phyloP scores from a whole-genome alignment of 257 asterid genomes.

The Forsythia suspensa region DNA sequence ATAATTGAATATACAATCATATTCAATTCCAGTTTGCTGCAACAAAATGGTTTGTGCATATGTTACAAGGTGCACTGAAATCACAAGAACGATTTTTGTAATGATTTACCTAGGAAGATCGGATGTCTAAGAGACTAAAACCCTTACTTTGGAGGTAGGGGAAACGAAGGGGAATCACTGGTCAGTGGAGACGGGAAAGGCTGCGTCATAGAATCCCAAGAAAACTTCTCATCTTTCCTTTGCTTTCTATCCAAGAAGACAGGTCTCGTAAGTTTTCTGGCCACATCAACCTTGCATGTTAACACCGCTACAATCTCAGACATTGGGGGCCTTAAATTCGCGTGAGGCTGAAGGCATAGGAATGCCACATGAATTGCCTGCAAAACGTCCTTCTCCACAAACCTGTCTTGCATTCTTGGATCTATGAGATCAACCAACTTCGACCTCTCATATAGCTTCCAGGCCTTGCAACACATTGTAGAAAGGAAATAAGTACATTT shows the following conservation, averaged over 20 bases:
- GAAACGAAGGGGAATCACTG: conserved; percentile 50
- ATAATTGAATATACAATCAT: too few relatives aligned
- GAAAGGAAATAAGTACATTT: neutral
- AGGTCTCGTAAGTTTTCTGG: conserved; percentile 47
- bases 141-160: conserved; percentile 31
- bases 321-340: conserved; percentile 75
- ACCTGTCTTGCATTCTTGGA: conserved; percentile 45
- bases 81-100: neutral
- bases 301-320: conserved; percentile 76
- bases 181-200: conserved; percentile 58
- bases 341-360: conserved; percentile 66
- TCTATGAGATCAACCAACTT: conserved; percentile 59
- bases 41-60: conserved; percentile 8
- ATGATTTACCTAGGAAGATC: neutral
- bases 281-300: conserved; percentile 53
- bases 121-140: neutral
- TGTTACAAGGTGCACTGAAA: conserved; percentile 10
- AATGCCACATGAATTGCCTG: conserved; percentile 59
- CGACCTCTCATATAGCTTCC: conserved; percentile 71
- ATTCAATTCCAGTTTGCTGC: too few relatives aligned
- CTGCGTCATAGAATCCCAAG: conserved; percentile 64
- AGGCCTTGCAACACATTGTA: conserved; percentile 43
- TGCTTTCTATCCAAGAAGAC: conserved; percentile 55
- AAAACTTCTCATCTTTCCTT: conserved; percentile 37
- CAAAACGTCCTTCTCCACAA: conserved; percentile 45